Conservation (phyloP, 306 rosid species). For the Luffa aegyptiaca region DNA sequence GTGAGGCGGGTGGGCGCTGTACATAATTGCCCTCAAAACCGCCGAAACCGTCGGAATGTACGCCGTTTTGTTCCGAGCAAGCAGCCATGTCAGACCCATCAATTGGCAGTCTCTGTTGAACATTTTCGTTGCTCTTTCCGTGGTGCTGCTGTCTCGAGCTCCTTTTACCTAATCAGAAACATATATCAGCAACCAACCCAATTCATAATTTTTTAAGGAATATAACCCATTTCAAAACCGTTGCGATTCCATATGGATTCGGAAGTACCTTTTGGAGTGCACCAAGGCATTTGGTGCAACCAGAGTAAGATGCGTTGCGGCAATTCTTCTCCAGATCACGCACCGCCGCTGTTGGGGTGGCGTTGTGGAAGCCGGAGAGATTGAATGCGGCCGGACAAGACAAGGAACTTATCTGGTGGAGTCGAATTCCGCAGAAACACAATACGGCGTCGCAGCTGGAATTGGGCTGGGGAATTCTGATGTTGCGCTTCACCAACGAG, state of each 20-base stretch:
- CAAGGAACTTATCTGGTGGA: conserved; percentile 77
- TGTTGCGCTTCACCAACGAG: conserved; percentile 51
- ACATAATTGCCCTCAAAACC: conserved; percentile 88
- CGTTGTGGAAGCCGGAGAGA: conserved; percentile 42
- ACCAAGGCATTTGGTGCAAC: conserved; percentile 79
- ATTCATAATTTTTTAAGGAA: neutral
- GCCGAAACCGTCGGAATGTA: conserved; percentile 97
- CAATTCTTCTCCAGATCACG: conserved; percentile 56
- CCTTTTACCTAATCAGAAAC: conserved; percentile 34
- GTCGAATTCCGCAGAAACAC: conserved; percentile 86
- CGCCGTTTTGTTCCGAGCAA: conserved; percentile 79
- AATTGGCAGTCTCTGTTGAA: conserved; percentile 82
- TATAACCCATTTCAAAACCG: neutral
- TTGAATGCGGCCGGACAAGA: conserved; percentile 85
- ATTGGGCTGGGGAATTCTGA: conserved; percentile 76
- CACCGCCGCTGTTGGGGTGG: conserved; percentile 69
- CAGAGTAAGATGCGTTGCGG: conserved; percentile 68
- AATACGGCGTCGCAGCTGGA: conserved; percentile 81
- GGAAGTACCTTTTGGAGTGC: conserved; percentile 63
- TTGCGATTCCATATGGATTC: neutral
- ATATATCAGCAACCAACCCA: neutral
- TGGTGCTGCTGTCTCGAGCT: conserved; percentile 16
- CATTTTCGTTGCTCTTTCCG: conserved; percentile 67
- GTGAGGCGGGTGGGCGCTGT: conserved; percentile 74
- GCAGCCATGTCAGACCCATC: conserved; percentile 93